Base-by-base conservation (phyloP, 768 basidiomycete species). In the Strobilomyces echinocephalus region DNA sequence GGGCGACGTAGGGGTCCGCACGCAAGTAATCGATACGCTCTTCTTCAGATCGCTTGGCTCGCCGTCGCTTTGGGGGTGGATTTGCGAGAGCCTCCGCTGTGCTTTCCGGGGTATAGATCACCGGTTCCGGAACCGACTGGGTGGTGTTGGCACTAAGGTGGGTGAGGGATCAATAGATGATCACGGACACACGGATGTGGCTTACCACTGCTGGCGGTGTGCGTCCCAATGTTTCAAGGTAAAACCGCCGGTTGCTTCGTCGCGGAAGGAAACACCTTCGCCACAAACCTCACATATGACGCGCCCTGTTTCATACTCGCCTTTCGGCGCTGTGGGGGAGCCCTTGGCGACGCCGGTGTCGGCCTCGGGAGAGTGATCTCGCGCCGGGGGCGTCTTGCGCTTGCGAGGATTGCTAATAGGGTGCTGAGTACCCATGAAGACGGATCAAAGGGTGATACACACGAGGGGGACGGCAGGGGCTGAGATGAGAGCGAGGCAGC, bases 41-140 rank as follows among this genome's bases (percentile, higher is more conserved):
- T 36, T 87, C 85, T 56, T 90, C 88, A 0, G 86, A 84, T 35
- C 87, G 79, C 62, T 89, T 89, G 0, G 87, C 84, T 31, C 87
- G 78, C 5, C 87, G 80, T 18, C 85, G 81, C 63, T 88, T 87
- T 14, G 76, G 68, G 0, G 79, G 77, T 4, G 78, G 78, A 61
- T 78, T 75, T 2, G 74, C 67, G n/a, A 74, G 69, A 14, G 72
- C 64, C 55, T 75, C 73, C 14, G 70, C 73, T 15, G 73, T 67
- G 54, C 66, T 72, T 57, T 73, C 74, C 6, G 75, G 77, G 28
- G 73, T 75, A 60, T 74, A 75, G 31, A 75, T 73, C 15, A 77
- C 72, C 7, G 75, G 68, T 16, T 72, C 69, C 7, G 58, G 63
- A n/a, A 56, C 65, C 8, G 61, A 56, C 58, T 71, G 69, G 38